Percentiles rank a stretch among this genome's conserved stretches.
These are phyloP conservation scores for Backusella sp. DNA, from an alignment of 192 early-diverging fungal genomes.

Conservation along the genomic window DNA sequence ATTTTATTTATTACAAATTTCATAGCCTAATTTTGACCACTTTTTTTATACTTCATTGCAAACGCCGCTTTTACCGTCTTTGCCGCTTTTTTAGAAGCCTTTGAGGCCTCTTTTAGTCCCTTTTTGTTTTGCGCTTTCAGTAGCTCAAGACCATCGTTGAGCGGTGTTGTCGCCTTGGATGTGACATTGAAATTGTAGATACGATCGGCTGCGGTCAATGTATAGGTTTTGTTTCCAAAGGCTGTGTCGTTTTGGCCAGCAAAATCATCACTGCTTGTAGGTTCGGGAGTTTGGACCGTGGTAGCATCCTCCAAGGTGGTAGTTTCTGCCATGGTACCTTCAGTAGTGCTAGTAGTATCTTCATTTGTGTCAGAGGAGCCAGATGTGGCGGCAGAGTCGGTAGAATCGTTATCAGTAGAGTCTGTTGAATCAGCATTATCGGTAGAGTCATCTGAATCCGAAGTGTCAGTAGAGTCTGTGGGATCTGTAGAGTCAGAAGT, in stretches of 20 bases:
- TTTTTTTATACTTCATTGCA: neutral
- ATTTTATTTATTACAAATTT: too few relatives aligned
- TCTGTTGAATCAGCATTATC: neutral
- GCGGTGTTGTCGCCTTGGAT: neutral
- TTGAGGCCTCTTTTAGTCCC: neutral
- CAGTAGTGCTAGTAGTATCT: neutral
- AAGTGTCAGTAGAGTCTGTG: neutral
- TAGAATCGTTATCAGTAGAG: neutral
- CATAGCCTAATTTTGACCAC: neutral
- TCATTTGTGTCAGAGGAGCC: neutral
- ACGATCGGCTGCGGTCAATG: neutral
- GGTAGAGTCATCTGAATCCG: neutral
- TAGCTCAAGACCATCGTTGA: neutral
- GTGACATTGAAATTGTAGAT: neutral
- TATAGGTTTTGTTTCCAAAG: neutral
- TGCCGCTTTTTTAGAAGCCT: neutral
- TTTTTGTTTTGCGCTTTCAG: neutral
- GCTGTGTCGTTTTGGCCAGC: neutral
- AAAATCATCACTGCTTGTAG: neutral
- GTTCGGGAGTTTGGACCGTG: neutral
- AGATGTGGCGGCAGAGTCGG: neutral
- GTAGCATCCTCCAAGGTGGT: neutral
- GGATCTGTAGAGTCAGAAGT: neutral
- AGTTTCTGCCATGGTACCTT: neutral
- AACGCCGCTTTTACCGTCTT: neutral